Percentiles rank a stretch among this genome's conserved stretches.
Conservation (phyloP, 176 grass and related monocot species). For the Cenchrus americanus region DNA sequence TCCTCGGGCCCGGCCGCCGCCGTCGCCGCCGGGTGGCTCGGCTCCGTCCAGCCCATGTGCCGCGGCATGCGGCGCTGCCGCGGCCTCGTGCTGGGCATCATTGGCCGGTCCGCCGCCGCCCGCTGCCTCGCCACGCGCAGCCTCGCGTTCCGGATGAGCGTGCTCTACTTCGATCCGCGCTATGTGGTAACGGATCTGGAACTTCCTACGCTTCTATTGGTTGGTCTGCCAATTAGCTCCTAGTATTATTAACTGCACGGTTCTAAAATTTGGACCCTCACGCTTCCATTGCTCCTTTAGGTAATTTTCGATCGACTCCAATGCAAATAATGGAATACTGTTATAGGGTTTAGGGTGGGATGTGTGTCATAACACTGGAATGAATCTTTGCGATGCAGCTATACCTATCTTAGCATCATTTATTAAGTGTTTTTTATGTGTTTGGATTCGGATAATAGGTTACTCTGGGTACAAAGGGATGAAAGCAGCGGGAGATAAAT, state of each 20-base stretch:
- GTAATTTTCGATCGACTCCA: conserved; percentile 2
- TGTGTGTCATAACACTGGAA: no score
- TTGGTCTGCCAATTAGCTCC: neutral
- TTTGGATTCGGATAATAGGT: no score
- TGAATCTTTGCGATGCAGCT: no score
- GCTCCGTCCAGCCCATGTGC: conserved; percentile 79
- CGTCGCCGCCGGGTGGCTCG: conserved; percentile 65
- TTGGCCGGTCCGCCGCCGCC: conserved; percentile 76
- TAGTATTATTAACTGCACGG: neutral
- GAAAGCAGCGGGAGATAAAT: no score
- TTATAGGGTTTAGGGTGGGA: no score
- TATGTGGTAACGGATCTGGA: conserved; percentile 56
- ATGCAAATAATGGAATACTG: no score
- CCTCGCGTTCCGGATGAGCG: conserved; percentile 93
- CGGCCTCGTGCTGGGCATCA: conserved; percentile 89
- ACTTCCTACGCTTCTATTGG: neutral
- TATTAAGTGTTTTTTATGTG: no score
- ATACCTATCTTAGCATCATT: no score
- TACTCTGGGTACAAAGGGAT: no score
- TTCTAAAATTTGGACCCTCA: conserved; percentile 5
- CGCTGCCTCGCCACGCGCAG: conserved; percentile 88
- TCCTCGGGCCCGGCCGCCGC: conserved; percentile 70
- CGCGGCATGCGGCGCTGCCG: conserved; percentile 90
- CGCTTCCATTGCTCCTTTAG: conserved; percentile 1
- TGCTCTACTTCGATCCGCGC: conserved; percentile 90